Percentiles rank a stretch among this genome's conserved stretches.
These are phyloP conservation scores for Dothistroma septosporum DNA, from an alignment of 2,329 filamentous ascomycete species.

Conservation along the genomic window DNA sequence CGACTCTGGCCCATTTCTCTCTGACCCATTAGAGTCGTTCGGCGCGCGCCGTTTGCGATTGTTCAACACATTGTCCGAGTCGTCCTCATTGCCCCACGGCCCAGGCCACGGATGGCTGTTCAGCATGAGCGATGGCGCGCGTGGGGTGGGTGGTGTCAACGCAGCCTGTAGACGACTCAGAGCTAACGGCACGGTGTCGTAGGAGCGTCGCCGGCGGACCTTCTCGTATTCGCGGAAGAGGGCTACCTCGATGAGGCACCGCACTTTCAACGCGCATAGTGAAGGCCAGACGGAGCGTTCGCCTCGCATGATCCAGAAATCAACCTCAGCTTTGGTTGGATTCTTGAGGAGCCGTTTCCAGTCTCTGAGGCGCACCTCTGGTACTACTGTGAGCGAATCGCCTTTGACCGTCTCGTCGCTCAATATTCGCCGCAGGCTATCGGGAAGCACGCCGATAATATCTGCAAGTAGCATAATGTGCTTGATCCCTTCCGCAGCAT, in stretches of 20 bases:
- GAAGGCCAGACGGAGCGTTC: constrained; percentile 90
- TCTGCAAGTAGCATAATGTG: constrained; percentile 71
- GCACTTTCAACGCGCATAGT: constrained; percentile 72
- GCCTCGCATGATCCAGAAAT: constrained; percentile 80
- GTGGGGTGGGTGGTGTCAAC: not conserved
- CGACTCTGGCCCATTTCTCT: too few relatives aligned
- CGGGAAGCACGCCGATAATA: constrained; percentile 66
- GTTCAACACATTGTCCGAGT: not conserved
- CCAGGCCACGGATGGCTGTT: not conserved
- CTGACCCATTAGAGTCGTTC: not conserved
- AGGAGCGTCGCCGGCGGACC: constrained; percentile 47
- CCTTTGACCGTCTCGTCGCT: constrained; percentile 67
- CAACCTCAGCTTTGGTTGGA: constrained; percentile 68
- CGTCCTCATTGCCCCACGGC: not conserved
- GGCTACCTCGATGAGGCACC: constrained; percentile 82
- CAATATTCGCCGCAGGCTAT: constrained; percentile 26
- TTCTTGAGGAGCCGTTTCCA: constrained; percentile 78
- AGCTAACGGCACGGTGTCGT: not conserved
- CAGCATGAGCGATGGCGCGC: not conserved
- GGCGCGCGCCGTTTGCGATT: not conserved
- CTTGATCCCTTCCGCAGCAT: constrained; percentile 5
- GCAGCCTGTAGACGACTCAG: constrained; percentile 3
- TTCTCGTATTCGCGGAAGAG: constrained; percentile 80
- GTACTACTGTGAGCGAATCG: constrained; percentile 74
- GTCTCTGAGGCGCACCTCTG: constrained; percentile 68